These are phyloP conservation scores for Prunella vulgaris DNA, from an alignment of 257 asterid species.

Conservation along the genomic window DNA sequence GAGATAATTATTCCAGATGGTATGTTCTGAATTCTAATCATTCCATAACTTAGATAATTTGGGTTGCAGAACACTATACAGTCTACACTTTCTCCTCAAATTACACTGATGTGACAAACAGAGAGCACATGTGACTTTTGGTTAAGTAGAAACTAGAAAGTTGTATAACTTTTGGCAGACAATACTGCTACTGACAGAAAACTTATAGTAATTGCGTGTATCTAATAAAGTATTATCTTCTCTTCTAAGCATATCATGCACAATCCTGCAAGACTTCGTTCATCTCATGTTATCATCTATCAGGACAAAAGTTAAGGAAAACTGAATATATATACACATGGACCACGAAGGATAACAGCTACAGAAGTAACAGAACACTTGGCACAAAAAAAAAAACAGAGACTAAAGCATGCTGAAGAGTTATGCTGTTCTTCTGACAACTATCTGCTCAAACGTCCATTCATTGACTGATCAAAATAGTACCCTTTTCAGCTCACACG, in stretches of 20 bases:
- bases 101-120: not conserved
- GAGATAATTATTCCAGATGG: constrained; percentile 9
- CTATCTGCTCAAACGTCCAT: not conserved
- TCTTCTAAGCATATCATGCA: constrained; percentile 2
- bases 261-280: not conserved
- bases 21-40: not conserved
- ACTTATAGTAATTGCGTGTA: not conserved
- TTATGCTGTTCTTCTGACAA: not conserved
- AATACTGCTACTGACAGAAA: not conserved
- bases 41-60: not conserved
- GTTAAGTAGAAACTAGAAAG: not conserved
- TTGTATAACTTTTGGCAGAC: constrained; percentile 1
- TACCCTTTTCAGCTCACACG: not conserved
- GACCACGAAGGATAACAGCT: not conserved
- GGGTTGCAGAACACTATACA: too few relatives aligned
- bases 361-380: not conserved
- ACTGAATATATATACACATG: not conserved
- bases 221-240: not conserved
- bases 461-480: not conserved
- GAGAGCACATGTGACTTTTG: not conserved
- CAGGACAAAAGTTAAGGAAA: not conserved
- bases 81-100: not conserved
- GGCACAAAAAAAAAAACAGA: not conserved
- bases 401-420: not conserved
- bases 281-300: not conserved